Evolutionary conservation across 2,329 filamentous ascomycete species (phyloP), one percentile per base, ranked within the genome.

Genomic region (Spiromastix sp.): DNA sequence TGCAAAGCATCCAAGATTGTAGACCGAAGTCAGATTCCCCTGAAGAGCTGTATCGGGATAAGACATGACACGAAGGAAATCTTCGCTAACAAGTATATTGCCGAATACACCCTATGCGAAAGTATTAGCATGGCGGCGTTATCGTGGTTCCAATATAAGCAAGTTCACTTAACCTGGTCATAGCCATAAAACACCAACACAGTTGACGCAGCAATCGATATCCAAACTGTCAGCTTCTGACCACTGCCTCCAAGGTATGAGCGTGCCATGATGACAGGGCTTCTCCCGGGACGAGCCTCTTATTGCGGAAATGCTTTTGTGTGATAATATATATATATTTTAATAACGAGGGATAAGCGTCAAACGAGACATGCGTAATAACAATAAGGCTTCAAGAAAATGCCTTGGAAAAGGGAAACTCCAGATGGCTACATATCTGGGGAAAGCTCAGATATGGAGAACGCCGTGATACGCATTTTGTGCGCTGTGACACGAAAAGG

Each of bases 191-290:
- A 70, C 35, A 70, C 55, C 13, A 70, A 50, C 3, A 70, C 66
- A 0, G 66, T 71, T 2, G 60, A 65, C 1, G 67, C 65, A 10
- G 67, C 66, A 12, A 71, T 52, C 4, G 63, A 67, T 27, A 71
- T 70, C 67, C 67, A 70, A 11, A 71, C 55, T 1, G 67, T 71
- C n/a, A 71, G 55, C 18, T 55, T 50, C 39, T 67, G 59, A 21
- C 68, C 68, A 27, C 65, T 68, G 22, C 67, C 67, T 41, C 67
- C 68, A 32, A 70, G 60, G 40, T 70, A 71, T 45, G 61, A 64
- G 28, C 61, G 60, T 19, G 59, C 58, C 63, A 72, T 61, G 32
- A 6, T 18, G 4, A n/a, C n/a, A n/a, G n/a, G n/a, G n/a, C n/a
- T n/a, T n/a, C n/a, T n/a, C n/a, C n/a, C n/a, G n/a, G n/a, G n/a